A percentile compares a stretch with the other conserved stretches of the same genome.
phyloP scores from a whole-genome alignment of 257 asterid species.

The Scutellaria minor region DNA sequence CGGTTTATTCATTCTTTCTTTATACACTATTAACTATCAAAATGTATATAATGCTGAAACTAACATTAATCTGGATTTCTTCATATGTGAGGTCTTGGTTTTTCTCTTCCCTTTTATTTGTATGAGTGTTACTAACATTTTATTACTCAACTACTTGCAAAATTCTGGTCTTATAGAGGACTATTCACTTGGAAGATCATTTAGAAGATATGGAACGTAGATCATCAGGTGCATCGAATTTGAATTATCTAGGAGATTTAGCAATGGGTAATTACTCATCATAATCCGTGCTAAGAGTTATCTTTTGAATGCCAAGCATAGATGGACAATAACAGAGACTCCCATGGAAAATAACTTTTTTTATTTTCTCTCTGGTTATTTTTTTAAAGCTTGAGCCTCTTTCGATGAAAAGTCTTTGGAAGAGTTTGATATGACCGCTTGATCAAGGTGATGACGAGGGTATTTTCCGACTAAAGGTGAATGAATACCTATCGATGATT shows the following conservation, averaged over 20 bases:
- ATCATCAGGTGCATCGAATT: conserved; percentile 46
- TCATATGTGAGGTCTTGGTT: conserved; percentile 13
- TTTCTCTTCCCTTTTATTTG: conserved; percentile 6
- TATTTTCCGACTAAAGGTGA: no score
- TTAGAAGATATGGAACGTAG: conserved; percentile 44
- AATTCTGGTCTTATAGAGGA: conserved; percentile 55
- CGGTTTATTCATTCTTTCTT: not conserved
- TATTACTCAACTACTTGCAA: conserved; percentile 28
- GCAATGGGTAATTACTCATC: conserved; percentile 41
- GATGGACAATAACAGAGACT: no score
- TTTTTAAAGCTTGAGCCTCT: no score
- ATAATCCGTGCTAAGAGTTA: conserved; percentile 18
- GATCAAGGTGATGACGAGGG: no score
- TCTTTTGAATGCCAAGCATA: no score
- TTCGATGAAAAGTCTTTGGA: no score
- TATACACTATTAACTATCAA: not conserved
- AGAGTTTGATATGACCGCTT: no score
- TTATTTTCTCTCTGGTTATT: no score
- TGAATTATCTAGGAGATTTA: conserved; percentile 37
- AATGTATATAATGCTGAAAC: conserved; percentile 9
- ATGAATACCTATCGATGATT: no score
- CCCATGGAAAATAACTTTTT: no score
- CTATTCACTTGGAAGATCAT: conserved; percentile 53
- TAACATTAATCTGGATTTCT: conserved; percentile 3
- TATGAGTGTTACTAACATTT: conserved; percentile 5